Percentiles rank a stretch among this genome's conserved stretches.
Conservation (phyloP, 495 filamentous ascomycete genomes). For the Tuber calosporum region DNA sequence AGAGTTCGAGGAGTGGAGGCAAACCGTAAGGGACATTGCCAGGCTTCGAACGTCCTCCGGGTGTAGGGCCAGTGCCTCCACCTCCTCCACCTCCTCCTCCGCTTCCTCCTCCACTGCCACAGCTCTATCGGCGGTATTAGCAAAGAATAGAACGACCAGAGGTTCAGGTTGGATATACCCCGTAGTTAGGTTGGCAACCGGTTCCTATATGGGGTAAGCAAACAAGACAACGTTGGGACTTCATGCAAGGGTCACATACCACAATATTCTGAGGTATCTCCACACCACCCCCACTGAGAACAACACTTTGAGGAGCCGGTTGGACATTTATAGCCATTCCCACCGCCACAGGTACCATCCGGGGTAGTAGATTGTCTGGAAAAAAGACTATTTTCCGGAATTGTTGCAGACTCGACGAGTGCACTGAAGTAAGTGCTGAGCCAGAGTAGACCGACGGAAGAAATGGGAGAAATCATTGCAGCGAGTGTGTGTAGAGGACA, state of each 20-base stretch:
- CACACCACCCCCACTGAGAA: conserved; percentile 41
- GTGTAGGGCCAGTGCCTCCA: not conserved
- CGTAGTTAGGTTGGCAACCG: conserved; percentile 37
- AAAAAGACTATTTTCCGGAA: conserved; percentile 11
- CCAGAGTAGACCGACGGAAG: conserved; percentile 18
- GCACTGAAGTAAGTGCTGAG: conserved; percentile 18
- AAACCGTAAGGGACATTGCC: conserved; percentile 40
- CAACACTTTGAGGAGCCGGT: conserved; percentile 22
- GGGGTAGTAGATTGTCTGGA: conserved; percentile 17
- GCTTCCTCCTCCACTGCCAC: conserved; percentile 9
- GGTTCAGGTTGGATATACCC: conserved; percentile 11
- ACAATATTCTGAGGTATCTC: conserved; percentile 29
- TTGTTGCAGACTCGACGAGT: conserved; percentile 13
- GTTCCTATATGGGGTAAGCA: conserved; percentile 26
- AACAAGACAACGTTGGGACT: not conserved
- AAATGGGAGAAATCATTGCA: conserved; percentile 19
- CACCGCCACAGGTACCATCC: conserved; percentile 26
- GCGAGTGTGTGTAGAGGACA: not conserved
- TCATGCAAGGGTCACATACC: conserved; percentile 24
- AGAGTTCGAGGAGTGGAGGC: not conserved
- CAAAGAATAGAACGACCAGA: not conserved
- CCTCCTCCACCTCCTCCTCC: conserved; percentile 4
- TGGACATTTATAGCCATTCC: conserved; percentile 23
- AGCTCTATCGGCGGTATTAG: not conserved
- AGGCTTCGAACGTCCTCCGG: conserved; percentile 21